A percentile compares a stretch with the other conserved stretches of the same genome.
Evolutionary conservation across 208 protist species (phyloP).

Genomic region (Leishmania martiniquensis): DNA sequence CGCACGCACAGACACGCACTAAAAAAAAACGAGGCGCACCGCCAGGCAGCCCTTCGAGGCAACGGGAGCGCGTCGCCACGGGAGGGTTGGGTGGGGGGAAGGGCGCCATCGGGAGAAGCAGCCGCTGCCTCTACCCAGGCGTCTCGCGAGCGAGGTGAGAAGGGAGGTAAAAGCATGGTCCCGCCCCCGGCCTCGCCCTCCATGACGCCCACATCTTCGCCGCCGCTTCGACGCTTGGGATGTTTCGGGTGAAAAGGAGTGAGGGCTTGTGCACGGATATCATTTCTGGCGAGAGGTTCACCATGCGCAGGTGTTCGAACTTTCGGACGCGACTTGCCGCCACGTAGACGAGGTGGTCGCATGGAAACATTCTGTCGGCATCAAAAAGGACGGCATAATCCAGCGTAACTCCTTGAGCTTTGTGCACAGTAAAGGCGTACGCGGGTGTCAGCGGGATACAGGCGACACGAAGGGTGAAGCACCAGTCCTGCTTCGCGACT

Average conservation of each 20-base stretch:
- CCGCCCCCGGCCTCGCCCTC: conserved; percentile 7
- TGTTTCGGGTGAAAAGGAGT: conserved; percentile 48
- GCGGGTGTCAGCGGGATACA: conserved; percentile 82
- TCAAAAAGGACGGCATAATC: conserved; percentile 78
- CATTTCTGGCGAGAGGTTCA: conserved; percentile 73
- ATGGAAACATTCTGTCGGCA: conserved; percentile 69
- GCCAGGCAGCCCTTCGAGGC: background rate
- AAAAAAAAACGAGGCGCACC: background rate
- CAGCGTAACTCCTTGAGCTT: conserved; percentile 88
- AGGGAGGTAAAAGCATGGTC: conserved; percentile 7
- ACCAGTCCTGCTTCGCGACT: conserved; percentile 33
- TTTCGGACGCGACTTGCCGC: conserved; percentile 77
- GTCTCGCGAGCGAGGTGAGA: background rate
- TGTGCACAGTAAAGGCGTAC: conserved; percentile 93
- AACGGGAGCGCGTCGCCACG: background rate
- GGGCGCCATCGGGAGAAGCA: background rate
- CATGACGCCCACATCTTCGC: conserved; percentile 34
- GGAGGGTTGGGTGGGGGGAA: too few species aligned
- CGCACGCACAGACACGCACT: too few species aligned
- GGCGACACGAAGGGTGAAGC: conserved; percentile 43
- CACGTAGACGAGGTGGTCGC: conserved; percentile 90
- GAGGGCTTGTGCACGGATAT: conserved; percentile 74
- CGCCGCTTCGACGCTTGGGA: conserved; percentile 34
- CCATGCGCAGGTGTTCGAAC: conserved; percentile 74
- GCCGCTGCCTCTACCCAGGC: background rate